Evolutionary conservation across 805 yeast genomes (phyloP), one percentile per base, ranked within the genome.

Genomic region (Schwanniomyces pseudopolymorphus): DNA sequence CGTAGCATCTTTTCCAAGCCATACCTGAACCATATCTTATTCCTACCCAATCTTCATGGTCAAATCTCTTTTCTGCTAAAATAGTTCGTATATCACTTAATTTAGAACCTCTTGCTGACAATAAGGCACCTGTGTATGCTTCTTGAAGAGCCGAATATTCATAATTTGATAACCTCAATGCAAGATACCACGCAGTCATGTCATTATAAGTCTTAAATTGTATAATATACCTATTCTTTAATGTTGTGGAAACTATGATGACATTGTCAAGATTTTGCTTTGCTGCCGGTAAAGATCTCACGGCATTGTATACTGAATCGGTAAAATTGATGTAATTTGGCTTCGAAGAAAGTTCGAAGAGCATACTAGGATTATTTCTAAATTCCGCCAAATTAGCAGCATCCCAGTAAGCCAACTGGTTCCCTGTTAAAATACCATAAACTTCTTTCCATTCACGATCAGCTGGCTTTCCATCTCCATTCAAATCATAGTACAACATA

Each of bases 1-100:
- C 92, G 71, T 80, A 94, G 60, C 97, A 92, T 48, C 96, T 78
- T 60, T 85, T 87, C 97, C 97, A 94, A 1, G 97, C 96, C 96
- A 89, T 89, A 20, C 99, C 99, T 8, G 94, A 80, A 16, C 99
- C 98, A 65, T 92, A 94, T 53, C 98, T 77, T 14, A 94, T 96
- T 62, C 90, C 80, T 37, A 87, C 90, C 97, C 97, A 92, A 58
- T 91, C 97, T 64, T 89, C 96, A 60, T 89, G 94, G 48, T 80
- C 81, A 61, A 83, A 87, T 59, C 92, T 85, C 16, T 94, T 85
- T 53, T 87, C 96, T 0, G 96, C 85, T 47, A 94, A 74, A 39
- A 94, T 75, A 13, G 92, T 86, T 49, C 87, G 80, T 51, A 94
- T 90, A 60, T 95, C 98, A 44, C 92, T 84, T 49, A 94, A 70